These are phyloP conservation scores for Penicillium roqueforti DNA, from an alignment of 495 filamentous ascomycete species.

Conservation along the genomic window DNA sequence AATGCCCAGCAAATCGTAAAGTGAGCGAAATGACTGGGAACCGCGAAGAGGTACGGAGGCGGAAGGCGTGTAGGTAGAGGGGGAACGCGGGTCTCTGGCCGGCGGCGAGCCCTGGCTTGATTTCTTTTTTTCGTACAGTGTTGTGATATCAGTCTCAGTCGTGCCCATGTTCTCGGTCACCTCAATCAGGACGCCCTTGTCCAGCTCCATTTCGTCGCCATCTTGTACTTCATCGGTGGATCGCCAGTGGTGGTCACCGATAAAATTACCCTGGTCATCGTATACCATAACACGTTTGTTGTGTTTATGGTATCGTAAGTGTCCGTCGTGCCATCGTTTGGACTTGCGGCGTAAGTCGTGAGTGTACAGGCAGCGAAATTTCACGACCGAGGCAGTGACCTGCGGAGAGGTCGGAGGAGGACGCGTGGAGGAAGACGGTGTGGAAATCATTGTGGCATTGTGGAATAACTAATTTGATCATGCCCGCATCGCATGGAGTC, in stretches of 20 bases:
- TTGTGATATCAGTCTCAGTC: constrained; percentile 70
- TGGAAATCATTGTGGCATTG: constrained; percentile 29
- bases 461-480: neutral
- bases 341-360: constrained; percentile 78
- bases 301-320: constrained; percentile 81
- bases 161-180: constrained; percentile 69
- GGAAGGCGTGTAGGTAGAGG: constrained; percentile 2
- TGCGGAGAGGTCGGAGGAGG: constrained; percentile 38
- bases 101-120: constrained; percentile 25
- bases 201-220: constrained; percentile 78
- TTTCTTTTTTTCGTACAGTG: constrained; percentile 61
- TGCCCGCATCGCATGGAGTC: neutral
- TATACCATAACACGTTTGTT: constrained; percentile 92
- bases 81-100: constrained; percentile 13
- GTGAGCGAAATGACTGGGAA: constrained; percentile 41
- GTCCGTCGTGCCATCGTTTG: constrained; percentile 92
- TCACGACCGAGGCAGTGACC: constrained; percentile 70
- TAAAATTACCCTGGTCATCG: constrained; percentile 70
- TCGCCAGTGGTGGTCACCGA: constrained; percentile 83
- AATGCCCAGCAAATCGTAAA: constrained; percentile 57
- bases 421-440: constrained; percentile 22
- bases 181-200: constrained; percentile 72
- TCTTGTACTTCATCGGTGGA: constrained; percentile 58
- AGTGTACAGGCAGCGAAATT: constrained; percentile 81
- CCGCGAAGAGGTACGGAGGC: constrained; percentile 19